phyloP scores from a whole-genome alignment of 192 early-diverging fungal species.

The Coemansia sp. region DNA sequence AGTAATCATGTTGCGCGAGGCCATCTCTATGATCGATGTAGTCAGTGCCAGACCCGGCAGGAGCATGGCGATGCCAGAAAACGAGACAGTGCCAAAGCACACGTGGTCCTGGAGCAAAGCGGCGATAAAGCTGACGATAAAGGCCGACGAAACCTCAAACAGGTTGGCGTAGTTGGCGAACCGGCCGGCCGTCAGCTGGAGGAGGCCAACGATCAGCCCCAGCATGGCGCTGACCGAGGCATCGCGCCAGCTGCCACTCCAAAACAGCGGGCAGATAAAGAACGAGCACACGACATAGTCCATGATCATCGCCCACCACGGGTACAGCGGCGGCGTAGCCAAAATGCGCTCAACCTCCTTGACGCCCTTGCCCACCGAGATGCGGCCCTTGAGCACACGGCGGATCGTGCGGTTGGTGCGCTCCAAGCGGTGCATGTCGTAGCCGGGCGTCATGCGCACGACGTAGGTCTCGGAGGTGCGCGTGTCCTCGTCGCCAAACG shows the following conservation, averaged over 20 bases:
- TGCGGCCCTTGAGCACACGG: constrained; percentile 64
- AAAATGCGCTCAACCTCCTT: constrained; percentile 65
- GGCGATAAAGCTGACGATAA: constrained; percentile 65
- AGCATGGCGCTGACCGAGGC: constrained; percentile 60
- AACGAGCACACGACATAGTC: constrained; percentile 63
- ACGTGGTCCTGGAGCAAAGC: constrained; percentile 62
- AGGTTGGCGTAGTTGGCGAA: constrained; percentile 67
- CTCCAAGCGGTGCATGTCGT: constrained; percentile 71
- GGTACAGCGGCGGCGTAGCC: constrained; percentile 58
- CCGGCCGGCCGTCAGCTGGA: constrained; percentile 66
- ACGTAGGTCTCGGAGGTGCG: constrained; percentile 78
- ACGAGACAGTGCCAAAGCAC: constrained; percentile 65
- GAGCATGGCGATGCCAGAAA: constrained; percentile 65
- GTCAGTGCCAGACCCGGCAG: constrained; percentile 82
- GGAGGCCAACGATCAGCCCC: constrained; percentile 61
- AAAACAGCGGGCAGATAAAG: constrained; percentile 69
- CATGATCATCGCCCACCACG: constrained; percentile 62
- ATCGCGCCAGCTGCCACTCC: constrained; percentile 70
- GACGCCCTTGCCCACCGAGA: constrained; percentile 67
- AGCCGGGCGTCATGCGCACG: constrained; percentile 60
- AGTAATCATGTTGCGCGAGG: constrained; percentile 84
- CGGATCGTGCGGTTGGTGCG: constrained; percentile 68
- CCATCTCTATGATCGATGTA: constrained; percentile 83
- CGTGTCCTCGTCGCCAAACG: constrained; percentile 72
- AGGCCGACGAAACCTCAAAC: constrained; percentile 71